Evolutionary conservation across 1,284 basidiomycete species (phyloP).

Genomic region (Clitocybe nebularis): DNA sequence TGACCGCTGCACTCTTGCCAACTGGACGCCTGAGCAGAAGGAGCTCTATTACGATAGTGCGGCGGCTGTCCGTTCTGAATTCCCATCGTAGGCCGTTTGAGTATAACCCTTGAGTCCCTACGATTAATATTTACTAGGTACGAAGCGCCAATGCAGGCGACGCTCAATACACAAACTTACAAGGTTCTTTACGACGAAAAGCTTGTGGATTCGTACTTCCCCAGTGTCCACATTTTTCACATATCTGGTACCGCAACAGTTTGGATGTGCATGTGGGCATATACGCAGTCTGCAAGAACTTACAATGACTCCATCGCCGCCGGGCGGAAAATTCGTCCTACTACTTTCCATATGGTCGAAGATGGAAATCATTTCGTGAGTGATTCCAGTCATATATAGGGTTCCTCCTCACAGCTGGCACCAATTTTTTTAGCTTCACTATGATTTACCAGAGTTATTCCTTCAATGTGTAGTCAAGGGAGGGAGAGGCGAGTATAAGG

Average conservation of each 20-base stretch:
- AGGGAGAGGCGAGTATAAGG: too few species aligned
- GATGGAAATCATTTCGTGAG: slow-evolving; percentile 30
- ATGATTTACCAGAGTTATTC: background rate
- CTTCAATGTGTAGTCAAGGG: background rate
- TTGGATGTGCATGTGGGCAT: slow-evolving; percentile 23
- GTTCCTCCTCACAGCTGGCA: too few species aligned
- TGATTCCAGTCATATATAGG: too few species aligned
- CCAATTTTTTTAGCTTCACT: background rate
- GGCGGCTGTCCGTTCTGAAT: slow-evolving; percentile 18
- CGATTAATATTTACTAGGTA: slow-evolving; percentile 6
- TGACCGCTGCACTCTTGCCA: slow-evolving; percentile 15
- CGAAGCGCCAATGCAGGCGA: slow-evolving; percentile 19
- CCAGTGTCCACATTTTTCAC: slow-evolving; percentile 19
- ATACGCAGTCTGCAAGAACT: slow-evolving; percentile 17
- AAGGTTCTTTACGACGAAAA: slow-evolving; percentile 22
- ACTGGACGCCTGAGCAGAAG: slow-evolving; percentile 21
- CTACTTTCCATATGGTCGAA: slow-evolving; percentile 19
- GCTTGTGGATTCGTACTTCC: slow-evolving; percentile 18
- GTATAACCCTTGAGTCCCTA: background rate
- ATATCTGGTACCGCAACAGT: slow-evolving; percentile 19
- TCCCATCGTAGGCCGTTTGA: slow-evolving; percentile 18
- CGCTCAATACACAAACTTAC: slow-evolving; percentile 17
- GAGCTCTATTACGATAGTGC: slow-evolving; percentile 15
- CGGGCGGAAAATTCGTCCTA: slow-evolving; percentile 15
- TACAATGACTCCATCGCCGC: slow-evolving; percentile 18